Conservation (phyloP, 768 basidiomycete genomes). For the Lactarius evosmus region DNA sequence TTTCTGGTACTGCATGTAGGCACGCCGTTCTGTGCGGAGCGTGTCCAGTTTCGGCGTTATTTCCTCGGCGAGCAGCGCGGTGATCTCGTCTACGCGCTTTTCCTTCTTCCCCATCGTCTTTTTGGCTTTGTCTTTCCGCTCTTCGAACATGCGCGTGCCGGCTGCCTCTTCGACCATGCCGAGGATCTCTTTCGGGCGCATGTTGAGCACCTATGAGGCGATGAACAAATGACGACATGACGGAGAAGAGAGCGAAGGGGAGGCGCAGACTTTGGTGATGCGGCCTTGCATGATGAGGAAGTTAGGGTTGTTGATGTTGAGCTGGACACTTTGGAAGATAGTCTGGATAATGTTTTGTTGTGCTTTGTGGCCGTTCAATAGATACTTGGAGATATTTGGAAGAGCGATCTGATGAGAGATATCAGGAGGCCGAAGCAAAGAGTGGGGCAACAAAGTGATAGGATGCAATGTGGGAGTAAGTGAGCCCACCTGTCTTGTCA, state of each 20-base stretch:
- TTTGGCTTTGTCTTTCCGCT: conserved; percentile 93
- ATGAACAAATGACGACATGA: background rate
- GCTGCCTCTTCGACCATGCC: conserved; percentile 99
- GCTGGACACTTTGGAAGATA: conserved; percentile 92
- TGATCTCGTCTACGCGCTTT: conserved; percentile 89
- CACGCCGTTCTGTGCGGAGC: conserved; percentile 83
- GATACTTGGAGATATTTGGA: conserved; percentile 91
- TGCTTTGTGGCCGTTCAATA: conserved; percentile 93
- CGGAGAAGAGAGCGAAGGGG: background rate
- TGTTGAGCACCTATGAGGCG: conserved; percentile 73
- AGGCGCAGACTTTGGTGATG: conserved; percentile 81
- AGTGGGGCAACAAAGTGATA: background rate
- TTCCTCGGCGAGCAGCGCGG: conserved; percentile 75
- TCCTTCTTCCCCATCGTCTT: conserved; percentile 98
- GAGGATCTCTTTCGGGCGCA: conserved; percentile 96
- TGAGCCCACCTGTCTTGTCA: conserved; percentile 81
- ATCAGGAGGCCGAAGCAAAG: background rate
- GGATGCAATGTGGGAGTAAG: background rate
- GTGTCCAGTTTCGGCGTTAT: conserved; percentile 93
- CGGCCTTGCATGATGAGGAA: conserved; percentile 99
- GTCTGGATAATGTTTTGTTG: conserved; percentile 82
- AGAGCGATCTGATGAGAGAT: conserved; percentile 67
- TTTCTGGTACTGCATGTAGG: conserved; percentile 89
- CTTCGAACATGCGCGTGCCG: conserved; percentile 98
- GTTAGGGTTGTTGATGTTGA: conserved; percentile 99